These are phyloP conservation scores for Ramularia collo-cygni DNA, from an alignment of 2,329 filamentous ascomycete genomes.

Conservation along the genomic window DNA sequence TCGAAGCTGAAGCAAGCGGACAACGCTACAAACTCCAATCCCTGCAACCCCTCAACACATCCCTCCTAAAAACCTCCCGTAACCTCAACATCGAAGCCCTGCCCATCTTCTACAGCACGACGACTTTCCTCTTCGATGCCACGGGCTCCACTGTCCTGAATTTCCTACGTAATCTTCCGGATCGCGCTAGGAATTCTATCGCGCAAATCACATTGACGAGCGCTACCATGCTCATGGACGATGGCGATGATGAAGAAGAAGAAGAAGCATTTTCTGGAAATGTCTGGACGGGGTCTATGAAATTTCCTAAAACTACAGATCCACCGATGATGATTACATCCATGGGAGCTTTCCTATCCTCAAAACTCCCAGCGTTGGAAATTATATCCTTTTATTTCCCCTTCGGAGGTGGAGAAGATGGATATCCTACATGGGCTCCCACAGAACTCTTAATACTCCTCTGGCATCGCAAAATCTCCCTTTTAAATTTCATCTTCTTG, in stretches of 20 bases:
- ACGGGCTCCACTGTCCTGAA: neutral
- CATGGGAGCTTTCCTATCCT: neutral
- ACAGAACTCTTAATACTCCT: conserved; percentile 4
- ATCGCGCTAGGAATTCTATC: neutral
- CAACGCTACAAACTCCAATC: too few species aligned
- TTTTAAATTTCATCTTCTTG: conserved; percentile 3
- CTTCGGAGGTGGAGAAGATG: neutral
- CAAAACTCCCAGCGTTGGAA: neutral
- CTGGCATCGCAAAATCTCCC: conserved; percentile 3
- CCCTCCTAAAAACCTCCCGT: neutral
- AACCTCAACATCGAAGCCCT: neutral
- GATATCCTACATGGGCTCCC: neutral
- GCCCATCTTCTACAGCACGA: neutral
- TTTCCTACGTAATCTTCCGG: neutral
- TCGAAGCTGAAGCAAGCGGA: too few species aligned
- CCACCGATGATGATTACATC: neutral
- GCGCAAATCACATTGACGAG: neutral
- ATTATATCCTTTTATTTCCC: neutral
- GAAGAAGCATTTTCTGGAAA: neutral
- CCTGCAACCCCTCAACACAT: neutral
- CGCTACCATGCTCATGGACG: neutral
- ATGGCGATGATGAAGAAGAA: too few species aligned
- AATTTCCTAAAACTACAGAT: neutral
- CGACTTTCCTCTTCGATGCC: neutral
- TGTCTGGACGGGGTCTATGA: neutral